These are phyloP conservation scores for Lyophyllum semitale DNA, from an alignment of 768 basidiomycete genomes.

Conservation along the genomic window DNA sequence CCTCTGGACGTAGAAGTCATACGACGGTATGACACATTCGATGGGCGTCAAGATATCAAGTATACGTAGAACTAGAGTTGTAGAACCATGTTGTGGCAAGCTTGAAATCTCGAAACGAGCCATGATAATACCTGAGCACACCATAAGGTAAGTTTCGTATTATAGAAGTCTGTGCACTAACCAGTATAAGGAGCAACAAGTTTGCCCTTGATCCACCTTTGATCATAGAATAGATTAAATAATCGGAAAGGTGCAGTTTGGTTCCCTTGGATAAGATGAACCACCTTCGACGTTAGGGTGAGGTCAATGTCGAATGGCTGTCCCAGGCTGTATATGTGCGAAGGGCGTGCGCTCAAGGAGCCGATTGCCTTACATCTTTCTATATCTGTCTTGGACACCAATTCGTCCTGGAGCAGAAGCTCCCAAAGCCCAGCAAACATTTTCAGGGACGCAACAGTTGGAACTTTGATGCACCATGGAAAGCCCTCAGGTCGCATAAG, in stretches of 20 bases:
- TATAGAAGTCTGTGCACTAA: background rate
- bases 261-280: background rate
- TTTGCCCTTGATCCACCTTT: background rate
- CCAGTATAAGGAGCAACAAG: background rate
- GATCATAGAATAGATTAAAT: background rate
- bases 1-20: background rate
- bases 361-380: background rate
- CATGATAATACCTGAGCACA: background rate
- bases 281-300: background rate
- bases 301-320: background rate
- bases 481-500: background rate
- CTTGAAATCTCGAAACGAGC: background rate
- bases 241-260: background rate
- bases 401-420: background rate
- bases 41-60: background rate
- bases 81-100: background rate
- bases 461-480: background rate
- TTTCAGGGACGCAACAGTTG: background rate
- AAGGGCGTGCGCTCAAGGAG: background rate
- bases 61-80: background rate
- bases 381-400: background rate
- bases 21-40: background rate
- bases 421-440: background rate
- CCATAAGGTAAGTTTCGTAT: background rate
- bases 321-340: background rate